Evolutionary conservation across 306 rosid genomes (phyloP), one percentile per base, ranked within the genome.

Genomic region (Vicia villosa): DNA sequence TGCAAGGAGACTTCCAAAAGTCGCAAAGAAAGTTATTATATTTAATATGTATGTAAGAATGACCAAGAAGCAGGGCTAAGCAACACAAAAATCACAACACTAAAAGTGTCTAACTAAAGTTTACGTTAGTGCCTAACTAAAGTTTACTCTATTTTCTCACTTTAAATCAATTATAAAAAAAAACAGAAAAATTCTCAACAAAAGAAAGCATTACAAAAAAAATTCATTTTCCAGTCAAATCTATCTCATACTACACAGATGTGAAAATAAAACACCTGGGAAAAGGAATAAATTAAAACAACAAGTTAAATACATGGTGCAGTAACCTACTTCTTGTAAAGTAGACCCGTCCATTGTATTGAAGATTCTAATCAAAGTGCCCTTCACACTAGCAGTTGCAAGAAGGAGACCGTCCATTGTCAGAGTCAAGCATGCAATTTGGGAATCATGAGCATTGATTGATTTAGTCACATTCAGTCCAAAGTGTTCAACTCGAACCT

Each of bases 351-450:
- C 97, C 94, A 94, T 83, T 66, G 99, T 94, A 81, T 94, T 94
- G 87, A 91, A 94, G 77, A 94, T 81, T 82, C 99, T 86, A 78
- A 94, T 87, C 79, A 94, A 80, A 75, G 99, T 94, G 10, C 99
- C 99, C 89, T 84, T 91, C 9, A 74, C 78, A 80, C 99, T 91
- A 41, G 99, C 95, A 80, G 99, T 91, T 61, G 99, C 96, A 76
- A 94, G 99, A 55, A 94, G 96, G 78, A 90, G 92, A 19, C 99
- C 99, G 63, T 94, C 99, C 90, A 80, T 73, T 64, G 97, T 91
- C 76, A 94, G 66, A 54, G 96, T 81, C 49, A 88, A 50, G 85
- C 97, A 94, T 41, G 96, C 92, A 80, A 94, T 74, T 75, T 84
- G 83, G 51, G 95, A 88, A 81, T 94, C 95, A 74, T 94, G 99